Evolutionary conservation across 1,139 yeast genomes (phyloP).

Genomic region (Zygosaccharomyces sapae): DNA sequence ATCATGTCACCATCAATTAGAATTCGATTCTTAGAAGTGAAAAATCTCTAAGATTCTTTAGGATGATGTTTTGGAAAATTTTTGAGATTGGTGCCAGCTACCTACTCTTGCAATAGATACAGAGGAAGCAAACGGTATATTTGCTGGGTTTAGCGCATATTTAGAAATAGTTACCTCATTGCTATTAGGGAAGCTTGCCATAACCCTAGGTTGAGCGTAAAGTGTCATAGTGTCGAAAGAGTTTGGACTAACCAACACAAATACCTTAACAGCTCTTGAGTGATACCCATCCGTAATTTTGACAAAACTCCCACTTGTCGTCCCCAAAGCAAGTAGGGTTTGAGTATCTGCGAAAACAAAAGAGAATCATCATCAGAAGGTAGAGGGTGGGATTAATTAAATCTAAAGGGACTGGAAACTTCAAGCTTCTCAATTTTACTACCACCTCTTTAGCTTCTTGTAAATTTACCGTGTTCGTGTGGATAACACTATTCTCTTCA

Average conservation of each 20-base stretch:
- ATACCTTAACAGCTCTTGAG: conserved; percentile 20
- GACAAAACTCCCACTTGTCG: conserved; percentile 27
- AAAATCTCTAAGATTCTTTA: conserved; percentile 57
- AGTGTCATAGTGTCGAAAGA: conserved; percentile 14
- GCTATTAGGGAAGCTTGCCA: conserved; percentile 19
- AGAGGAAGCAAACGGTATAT: conserved; percentile 32
- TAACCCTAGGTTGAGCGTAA: conserved; percentile 28
- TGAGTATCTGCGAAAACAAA: conserved; percentile 25
- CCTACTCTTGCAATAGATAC: conserved; percentile 31
- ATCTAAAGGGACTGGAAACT: conserved; percentile 16
- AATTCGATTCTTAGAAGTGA: conserved; percentile 56
- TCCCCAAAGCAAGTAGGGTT: conserved; percentile 20
- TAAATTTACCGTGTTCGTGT: background rate
- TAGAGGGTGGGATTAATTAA: conserved; percentile 17
- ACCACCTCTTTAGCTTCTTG: background rate
- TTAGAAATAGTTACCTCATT: conserved; percentile 23
- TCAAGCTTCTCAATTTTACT: conserved; percentile 13
- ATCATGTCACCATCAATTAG: conserved; percentile 61
- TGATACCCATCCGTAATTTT: conserved; percentile 9
- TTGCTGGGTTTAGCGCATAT: conserved; percentile 40
- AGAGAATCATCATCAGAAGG: conserved; percentile 26
- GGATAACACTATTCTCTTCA: background rate
- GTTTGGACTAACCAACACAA: conserved; percentile 28
- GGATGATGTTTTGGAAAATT: conserved; percentile 65
- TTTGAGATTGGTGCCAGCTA: conserved; percentile 52